Percentiles rank a stretch among this genome's conserved stretches.
Evolutionary conservation across 2,329 filamentous ascomycete genomes (phyloP).

Genomic region (Ciborinia camelliae): DNA sequence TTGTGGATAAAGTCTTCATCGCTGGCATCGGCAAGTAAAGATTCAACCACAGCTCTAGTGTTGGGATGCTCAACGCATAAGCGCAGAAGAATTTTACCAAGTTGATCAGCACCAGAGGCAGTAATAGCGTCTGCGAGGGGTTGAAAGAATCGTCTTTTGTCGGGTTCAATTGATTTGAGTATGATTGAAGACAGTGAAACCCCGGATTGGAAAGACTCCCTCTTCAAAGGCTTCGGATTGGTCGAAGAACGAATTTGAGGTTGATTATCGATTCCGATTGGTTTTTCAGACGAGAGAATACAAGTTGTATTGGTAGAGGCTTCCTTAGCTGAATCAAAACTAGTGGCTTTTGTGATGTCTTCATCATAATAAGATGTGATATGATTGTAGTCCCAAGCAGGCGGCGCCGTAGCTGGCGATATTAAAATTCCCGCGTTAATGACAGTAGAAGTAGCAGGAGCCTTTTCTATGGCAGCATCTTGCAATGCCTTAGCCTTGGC

Average conservation of each 20-base stretch:
- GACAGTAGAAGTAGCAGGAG: background rate
- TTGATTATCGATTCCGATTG: background rate
- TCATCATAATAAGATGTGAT: background rate
- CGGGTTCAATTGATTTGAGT: conserved; percentile 2
- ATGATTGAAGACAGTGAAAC: background rate
- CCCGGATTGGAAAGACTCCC: background rate
- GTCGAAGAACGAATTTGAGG: background rate
- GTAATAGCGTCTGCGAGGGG: conserved; percentile 12
- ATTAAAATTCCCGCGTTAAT: background rate
- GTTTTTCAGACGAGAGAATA: background rate
- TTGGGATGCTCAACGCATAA: conserved; percentile 14
- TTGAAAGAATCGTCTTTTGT: conserved; percentile 14
- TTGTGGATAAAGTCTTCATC: background rate
- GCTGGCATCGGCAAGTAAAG: background rate
- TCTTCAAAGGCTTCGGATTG: background rate
- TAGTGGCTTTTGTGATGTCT: background rate
- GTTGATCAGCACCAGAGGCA: background rate
- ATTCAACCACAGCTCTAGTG: conserved; percentile 7
- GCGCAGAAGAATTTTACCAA: background rate
- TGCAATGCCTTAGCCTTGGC: background rate
- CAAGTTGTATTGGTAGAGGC: background rate
- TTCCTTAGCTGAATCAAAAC: background rate
- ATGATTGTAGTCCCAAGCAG: background rate
- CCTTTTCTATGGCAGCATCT: background rate
- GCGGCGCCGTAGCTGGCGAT: background rate